Conservation (phyloP, 2,329 filamentous ascomycete species). For the Madurella fahalii region DNA sequence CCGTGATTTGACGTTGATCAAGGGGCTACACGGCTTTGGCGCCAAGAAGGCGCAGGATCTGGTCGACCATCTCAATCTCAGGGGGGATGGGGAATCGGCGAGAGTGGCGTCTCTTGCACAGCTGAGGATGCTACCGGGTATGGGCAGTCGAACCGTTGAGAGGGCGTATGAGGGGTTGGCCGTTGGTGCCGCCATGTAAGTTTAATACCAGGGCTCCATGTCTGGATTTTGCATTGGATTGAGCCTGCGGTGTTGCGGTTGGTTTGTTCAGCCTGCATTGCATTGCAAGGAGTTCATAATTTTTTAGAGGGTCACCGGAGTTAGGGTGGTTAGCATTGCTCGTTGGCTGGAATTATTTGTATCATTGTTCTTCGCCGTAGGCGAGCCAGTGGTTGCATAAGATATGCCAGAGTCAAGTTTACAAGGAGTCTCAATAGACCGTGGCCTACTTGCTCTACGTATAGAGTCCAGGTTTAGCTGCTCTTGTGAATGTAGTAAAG, state of each 20-base stretch:
- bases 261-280: conserved; percentile 5
- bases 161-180: conserved; percentile 50
- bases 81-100: conserved; percentile 35
- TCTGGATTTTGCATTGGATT: background rate
- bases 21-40: conserved; percentile 64
- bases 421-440: too few relatives aligned
- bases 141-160: conserved; percentile 55
- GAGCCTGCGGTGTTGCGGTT: background rate
- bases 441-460: too few relatives aligned
- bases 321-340: too few relatives aligned
- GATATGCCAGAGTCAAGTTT: too few relatives aligned
- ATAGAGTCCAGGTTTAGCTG: too few relatives aligned
- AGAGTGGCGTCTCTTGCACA: conserved; percentile 47
- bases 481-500: too few relatives aligned
- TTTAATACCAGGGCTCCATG: background rate
- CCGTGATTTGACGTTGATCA: conserved; percentile 61
- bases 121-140: conserved; percentile 51
- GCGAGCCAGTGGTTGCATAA: background rate
- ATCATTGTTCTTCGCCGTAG: background rate
- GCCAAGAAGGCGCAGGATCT: conserved; percentile 65
- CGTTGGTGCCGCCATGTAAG: background rate
- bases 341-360: background rate
- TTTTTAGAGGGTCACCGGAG: background rate
- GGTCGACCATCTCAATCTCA: conserved; percentile 51
- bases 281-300: conserved; percentile 16